A percentile compares a stretch with the other conserved stretches of the same genome.
These are phyloP conservation scores for Chernovozyma aurita DNA, from an alignment of 1,139 yeast species.

Conservation along the genomic window DNA sequence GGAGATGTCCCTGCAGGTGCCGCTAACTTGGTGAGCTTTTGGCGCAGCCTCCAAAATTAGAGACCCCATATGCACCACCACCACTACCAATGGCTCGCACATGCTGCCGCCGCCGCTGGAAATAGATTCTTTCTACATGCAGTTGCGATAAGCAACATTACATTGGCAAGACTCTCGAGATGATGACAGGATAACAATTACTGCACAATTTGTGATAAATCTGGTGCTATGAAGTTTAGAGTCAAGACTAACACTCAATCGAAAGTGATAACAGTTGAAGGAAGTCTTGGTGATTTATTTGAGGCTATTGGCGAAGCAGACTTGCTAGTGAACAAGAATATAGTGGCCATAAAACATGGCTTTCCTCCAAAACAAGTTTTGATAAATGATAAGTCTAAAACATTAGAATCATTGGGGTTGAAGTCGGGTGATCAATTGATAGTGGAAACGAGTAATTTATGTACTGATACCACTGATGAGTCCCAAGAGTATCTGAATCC, in stretches of 20 bases:
- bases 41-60: too few species aligned
- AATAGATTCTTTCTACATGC: too few species aligned
- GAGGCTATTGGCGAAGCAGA: conserved; percentile 13
- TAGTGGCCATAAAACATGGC: conserved; percentile 41
- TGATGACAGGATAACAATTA: too few species aligned
- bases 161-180: too few species aligned
- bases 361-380: conserved; percentile 55
- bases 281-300: conserved; percentile 14
- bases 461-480: conserved; percentile 4
- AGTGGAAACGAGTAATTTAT: conserved; percentile 20
- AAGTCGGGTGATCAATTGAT: conserved; percentile 56
- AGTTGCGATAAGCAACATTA: too few species aligned
- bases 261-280: conserved; percentile 11
- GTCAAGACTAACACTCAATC: conserved; percentile 11
- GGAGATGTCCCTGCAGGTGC: too few species aligned
- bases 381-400: conserved; percentile 14
- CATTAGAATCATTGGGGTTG: conserved; percentile 39
- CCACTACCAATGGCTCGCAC: too few species aligned
- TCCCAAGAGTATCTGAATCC: too few species aligned
- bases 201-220: too few species aligned
- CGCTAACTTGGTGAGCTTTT: too few species aligned
- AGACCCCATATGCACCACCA: too few species aligned
- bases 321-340: conserved; percentile 11
- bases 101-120: too few species aligned
- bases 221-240: conserved; percentile 18